Conservation (phyloP, 2,329 filamentous ascomycete species). For the Xylariaceae sp. region DNA sequence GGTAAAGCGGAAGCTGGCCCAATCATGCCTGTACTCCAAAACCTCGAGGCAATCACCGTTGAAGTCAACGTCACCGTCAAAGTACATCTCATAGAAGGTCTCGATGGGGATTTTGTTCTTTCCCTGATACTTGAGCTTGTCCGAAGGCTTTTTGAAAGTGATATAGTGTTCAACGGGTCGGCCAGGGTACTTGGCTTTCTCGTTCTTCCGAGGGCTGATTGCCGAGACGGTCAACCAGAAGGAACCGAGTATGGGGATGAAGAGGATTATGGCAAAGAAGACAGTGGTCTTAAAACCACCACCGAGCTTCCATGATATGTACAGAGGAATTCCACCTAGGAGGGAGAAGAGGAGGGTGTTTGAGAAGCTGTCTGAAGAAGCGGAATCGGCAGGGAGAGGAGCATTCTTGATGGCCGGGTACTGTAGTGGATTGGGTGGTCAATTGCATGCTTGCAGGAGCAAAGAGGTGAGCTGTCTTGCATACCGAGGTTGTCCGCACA, state of each 20-base stretch:
- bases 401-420: slow-evolving; percentile 90
- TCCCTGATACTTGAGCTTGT: slow-evolving; percentile 66
- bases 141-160: slow-evolving; percentile 66
- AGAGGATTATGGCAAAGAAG: slow-evolving; percentile 77
- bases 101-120: slow-evolving; percentile 81
- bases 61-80: slow-evolving; percentile 90
- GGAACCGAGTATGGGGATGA: slow-evolving; percentile 70
- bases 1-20: slow-evolving; percentile 93
- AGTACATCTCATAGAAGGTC: slow-evolving; percentile 98
- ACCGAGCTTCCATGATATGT: slow-evolving; percentile 75
- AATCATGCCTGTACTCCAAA: slow-evolving; percentile 93
- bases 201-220: slow-evolving; percentile 83
- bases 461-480: slow-evolving; percentile 21
- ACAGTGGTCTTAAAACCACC: slow-evolving; percentile 84
- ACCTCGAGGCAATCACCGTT: slow-evolving; percentile 88
- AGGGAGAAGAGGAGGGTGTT: slow-evolving; percentile 71
- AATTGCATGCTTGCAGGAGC: not conserved
- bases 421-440: slow-evolving; percentile 42
- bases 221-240: slow-evolving; percentile 81
- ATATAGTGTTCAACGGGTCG: slow-evolving; percentile 89
- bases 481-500: slow-evolving; percentile 52
- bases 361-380: slow-evolving; percentile 83
- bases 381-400: slow-evolving; percentile 83
- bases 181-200: slow-evolving; percentile 83
- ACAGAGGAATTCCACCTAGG: slow-evolving; percentile 69